Evolutionary conservation across 352 stramenopile genomes (phyloP).

Genomic region (Phytophthora sansomeana): DNA sequence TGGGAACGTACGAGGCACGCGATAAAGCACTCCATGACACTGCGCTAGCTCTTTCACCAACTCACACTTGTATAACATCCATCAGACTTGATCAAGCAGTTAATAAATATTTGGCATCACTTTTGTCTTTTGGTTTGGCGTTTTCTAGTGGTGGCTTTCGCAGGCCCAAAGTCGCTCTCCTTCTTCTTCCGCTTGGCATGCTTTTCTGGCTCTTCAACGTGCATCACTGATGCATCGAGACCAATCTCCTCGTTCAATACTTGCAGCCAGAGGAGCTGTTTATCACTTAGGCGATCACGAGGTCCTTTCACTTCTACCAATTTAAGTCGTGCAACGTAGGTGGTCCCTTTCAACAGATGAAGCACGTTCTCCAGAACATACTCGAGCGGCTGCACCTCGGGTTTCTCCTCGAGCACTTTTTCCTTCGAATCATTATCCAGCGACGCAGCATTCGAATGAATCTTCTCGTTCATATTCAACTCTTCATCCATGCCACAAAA

Average conservation of each 20-base stretch:
- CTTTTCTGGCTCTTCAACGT: conserved; percentile 78
- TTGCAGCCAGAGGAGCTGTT: conserved; percentile 83
- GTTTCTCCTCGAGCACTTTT: conserved; percentile 17
- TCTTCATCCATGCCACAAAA: conserved; percentile 68
- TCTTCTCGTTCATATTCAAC: conserved; percentile 57
- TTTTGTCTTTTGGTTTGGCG: conserved; percentile 29
- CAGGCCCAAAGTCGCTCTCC: conserved; percentile 1
- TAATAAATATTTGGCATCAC: conserved; percentile 20
- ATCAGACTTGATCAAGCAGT: not conserved
- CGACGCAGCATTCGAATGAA: not conserved
- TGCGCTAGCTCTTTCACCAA: conserved; percentile 7
- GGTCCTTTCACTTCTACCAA: conserved; percentile 91
- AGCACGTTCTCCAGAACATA: conserved; percentile 33
- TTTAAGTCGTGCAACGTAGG: conserved; percentile 49
- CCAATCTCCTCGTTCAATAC: conserved; percentile 64
- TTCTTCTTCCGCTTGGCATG: conserved; percentile 45
- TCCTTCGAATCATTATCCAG: conserved; percentile 3
- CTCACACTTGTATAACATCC: not conserved
- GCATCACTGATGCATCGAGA: conserved; percentile 69
- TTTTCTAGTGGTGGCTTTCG: conserved; percentile 20
- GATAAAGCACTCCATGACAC: conserved; percentile 37
- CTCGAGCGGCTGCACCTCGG: conserved; percentile 18
- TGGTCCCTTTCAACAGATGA: conserved; percentile 20
- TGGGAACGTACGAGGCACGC: conserved; percentile 46
- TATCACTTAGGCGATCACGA: conserved; percentile 83